Base-by-base conservation (phyloP, 331 rosid genomes). In the Dryas integrifolia region DNA sequence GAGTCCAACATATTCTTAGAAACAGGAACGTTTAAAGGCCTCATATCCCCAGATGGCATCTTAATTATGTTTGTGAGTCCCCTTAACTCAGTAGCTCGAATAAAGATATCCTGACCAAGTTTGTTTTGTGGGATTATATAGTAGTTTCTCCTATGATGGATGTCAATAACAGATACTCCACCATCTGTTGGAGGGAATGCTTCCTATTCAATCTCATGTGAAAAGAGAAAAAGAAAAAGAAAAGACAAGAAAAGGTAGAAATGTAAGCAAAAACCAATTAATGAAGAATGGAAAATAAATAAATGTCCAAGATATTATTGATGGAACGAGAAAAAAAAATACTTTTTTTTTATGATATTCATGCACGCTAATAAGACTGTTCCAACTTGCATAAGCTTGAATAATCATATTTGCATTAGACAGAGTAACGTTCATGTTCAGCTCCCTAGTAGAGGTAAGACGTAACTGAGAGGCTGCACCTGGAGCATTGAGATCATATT, bases 321-420 rank as follows among this genome's bases (percentile, higher is more conserved):
- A 70, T 69, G 51, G 71, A 73, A 61, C 6, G 47, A 58, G 58
- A 59, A 80, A 69, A 72, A 65, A 30, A 30, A 30, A 30, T 30
- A 91, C 97, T 79, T 72, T 79, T 62, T 81, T 85, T 80, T 79
- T 82, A 74, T 77, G 69, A 83, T 66, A 40, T 76, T 84, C 87
- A 53, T 81, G 84, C 76, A 85, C 85, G 77, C 77, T 80, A 77
- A 83, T 85, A 56, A 92, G 97, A 83, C 88, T 92, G 72, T 76
- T 92, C 99, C 99, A 95, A 83, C 96, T 95, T 66, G 99, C 92
- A 89, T 95, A 95, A 76, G 96, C 99, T 86, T 95, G 97, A 83
- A 95, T 89, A 70, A 95, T 84, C 97, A 95, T 89, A 82, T 95
- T 95, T 69, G 85, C 91, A 84, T 88, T 95, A 60, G 97, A 95